Percentiles rank a stretch among this genome's conserved stretches.
phyloP scores from a whole-genome alignment of 2,329 filamentous ascomycete species.

The Aspergillus ruber region DNA sequence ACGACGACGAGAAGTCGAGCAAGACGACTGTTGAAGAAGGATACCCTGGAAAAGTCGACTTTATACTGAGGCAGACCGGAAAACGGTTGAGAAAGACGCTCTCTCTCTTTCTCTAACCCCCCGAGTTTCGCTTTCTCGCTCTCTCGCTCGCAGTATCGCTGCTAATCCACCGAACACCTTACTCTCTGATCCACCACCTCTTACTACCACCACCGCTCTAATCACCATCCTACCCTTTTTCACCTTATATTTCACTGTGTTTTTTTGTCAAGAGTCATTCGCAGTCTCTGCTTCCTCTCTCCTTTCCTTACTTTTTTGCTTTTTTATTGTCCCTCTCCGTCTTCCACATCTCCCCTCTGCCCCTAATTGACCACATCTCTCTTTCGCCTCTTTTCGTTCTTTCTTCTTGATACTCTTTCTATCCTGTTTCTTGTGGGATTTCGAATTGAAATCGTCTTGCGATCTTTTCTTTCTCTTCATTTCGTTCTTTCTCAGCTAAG shows the following conservation, averaged over 20 bases:
- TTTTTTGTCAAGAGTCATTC: too few species aligned
- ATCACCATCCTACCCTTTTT: too few species aligned
- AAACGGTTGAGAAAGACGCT: constrained; percentile 11
- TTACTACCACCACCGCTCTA: constrained; percentile 5
- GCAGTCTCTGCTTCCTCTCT: not conserved
- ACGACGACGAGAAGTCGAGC: not conserved
- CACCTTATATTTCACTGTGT: too few species aligned
- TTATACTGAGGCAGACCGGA: constrained; percentile 3
- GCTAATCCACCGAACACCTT: constrained; percentile 9
- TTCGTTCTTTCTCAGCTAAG: constrained; percentile 6
- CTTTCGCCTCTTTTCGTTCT: constrained; percentile 8
- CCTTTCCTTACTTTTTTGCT: not conserved
- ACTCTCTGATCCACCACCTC: constrained; percentile 21
- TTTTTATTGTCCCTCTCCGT: not conserved
- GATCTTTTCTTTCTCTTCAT: not conserved
- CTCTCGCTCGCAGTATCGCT: constrained; percentile 1
- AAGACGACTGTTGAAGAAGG: not conserved
- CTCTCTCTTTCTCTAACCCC: constrained; percentile 2
- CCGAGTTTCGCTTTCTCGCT: not conserved
- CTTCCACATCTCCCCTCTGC: constrained; percentile 8
- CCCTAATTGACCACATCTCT: constrained; percentile 8
- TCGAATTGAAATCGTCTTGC: not conserved
- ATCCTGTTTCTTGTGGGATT: not conserved
- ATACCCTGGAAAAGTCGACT: not conserved
- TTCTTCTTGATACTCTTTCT: constrained; percentile 7